Evolutionary conservation across 371 early-diverging fungal genomes (phyloP).

Genomic region (Rhizopus sp.): DNA sequence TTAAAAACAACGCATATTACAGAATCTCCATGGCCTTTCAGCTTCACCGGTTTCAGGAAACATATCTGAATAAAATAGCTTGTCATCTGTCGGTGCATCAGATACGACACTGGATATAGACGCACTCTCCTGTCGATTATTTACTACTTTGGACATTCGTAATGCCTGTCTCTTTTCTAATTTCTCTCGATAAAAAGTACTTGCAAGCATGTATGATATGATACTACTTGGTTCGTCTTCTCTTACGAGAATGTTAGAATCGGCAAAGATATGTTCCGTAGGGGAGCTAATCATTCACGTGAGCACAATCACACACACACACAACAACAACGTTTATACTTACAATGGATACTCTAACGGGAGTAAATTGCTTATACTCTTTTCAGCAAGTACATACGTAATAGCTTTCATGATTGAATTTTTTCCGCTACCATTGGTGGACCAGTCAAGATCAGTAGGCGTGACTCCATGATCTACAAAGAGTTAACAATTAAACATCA

Average conservation of each 20-base stretch:
- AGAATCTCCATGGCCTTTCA: constrained; percentile 28
- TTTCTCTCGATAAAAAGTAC: constrained; percentile 44
- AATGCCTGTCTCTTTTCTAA: constrained; percentile 36
- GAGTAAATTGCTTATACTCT: constrained; percentile 57
- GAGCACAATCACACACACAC: constrained; percentile 2
- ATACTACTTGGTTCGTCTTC: constrained; percentile 95
- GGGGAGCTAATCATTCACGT: constrained; percentile 45
- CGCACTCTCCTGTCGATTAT: constrained; percentile 1
- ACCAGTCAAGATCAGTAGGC: constrained; percentile 28
- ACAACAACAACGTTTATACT: constrained; percentile 20
- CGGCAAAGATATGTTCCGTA: constrained; percentile 84
- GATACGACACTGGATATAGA: background rate
- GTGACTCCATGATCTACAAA: constrained; percentile 2
- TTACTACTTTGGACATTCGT: constrained; percentile 21
- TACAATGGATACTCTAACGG: constrained; percentile 81
- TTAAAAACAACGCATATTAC: constrained; percentile 7
- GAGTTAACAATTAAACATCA: background rate
- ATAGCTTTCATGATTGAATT: constrained; percentile 77
- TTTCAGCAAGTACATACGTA: constrained; percentile 74
- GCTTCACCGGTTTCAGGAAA: constrained; percentile 32
- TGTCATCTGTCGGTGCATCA: constrained; percentile 6
- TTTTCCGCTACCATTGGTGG: constrained; percentile 32
- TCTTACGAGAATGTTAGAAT: constrained; percentile 81
- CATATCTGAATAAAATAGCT: constrained; percentile 23
- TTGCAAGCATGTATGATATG: constrained; percentile 80